These are phyloP conservation scores for Kluyveromyces wickerhamii DNA, from an alignment of 805 yeast species.

Conservation along the genomic window DNA sequence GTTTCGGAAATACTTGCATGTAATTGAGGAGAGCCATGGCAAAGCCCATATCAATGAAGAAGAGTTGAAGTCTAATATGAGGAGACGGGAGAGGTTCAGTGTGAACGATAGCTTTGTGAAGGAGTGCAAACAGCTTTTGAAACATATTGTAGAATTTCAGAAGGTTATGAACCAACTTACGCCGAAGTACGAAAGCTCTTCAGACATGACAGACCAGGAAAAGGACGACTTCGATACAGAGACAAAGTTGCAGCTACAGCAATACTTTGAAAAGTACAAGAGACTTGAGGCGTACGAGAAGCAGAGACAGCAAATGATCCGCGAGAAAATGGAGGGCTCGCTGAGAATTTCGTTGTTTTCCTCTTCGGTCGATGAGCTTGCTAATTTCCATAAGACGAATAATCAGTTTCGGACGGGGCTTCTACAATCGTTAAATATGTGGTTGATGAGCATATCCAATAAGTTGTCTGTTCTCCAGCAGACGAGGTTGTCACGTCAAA, in stretches of 20 bases:
- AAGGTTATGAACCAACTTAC: constrained; percentile 21
- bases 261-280: constrained; percentile 43
- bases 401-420: constrained; percentile 42
- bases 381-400: constrained; percentile 32
- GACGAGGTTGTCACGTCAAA: constrained; percentile 37
- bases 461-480: constrained; percentile 42
- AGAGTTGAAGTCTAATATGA: constrained; percentile 1
- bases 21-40: constrained; percentile 18
- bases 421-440: constrained; percentile 39
- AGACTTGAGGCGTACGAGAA: constrained; percentile 44
- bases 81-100: constrained; percentile 4
- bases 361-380: constrained; percentile 22
- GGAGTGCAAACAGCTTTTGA: constrained; percentile 24
- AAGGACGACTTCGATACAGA: constrained; percentile 51
- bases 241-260: constrained; percentile 43
- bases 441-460: constrained; percentile 36
- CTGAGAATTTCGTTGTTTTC: constrained; percentile 15
- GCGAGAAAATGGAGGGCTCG: constrained; percentile 12
- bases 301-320: constrained; percentile 31
- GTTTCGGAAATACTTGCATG: constrained; percentile 22
- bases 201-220: constrained; percentile 33
- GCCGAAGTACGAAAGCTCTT: constrained; percentile 20
- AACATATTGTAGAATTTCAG: constrained; percentile 24
- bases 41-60: neutral
- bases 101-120: constrained; percentile 24